These are phyloP conservation scores for Neonectria punicea DNA, from an alignment of 2,329 filamentous ascomycete species.

Conservation along the genomic window DNA sequence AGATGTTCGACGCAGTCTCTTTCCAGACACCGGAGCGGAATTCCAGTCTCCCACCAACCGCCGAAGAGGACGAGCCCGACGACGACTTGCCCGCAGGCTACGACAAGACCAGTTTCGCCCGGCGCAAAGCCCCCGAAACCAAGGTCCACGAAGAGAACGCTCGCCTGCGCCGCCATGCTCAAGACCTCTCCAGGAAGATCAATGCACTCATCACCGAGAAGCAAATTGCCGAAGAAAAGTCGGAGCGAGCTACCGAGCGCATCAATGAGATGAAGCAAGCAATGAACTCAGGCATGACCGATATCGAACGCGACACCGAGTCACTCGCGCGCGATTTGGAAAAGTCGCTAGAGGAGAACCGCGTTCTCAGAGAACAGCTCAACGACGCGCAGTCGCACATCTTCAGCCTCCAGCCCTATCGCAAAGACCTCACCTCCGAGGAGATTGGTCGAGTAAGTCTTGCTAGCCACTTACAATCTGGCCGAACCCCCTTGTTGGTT, in stretches of 20 bases:
- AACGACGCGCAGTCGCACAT: constrained; percentile 53
- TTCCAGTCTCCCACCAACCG: constrained; percentile 17
- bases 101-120: constrained; percentile 23
- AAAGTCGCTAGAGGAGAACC: constrained; percentile 43
- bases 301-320: constrained; percentile 39
- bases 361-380: constrained; percentile 44
- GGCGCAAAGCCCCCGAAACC: constrained; percentile 16
- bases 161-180: constrained; percentile 33
- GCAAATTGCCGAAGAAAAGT: constrained; percentile 46
- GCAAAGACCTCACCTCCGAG: constrained; percentile 49
- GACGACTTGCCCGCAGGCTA: constrained; percentile 30
- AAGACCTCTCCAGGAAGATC: constrained; percentile 34
- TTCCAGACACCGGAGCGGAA: constrained; percentile 22
- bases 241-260: constrained; percentile 39
- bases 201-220: constrained; percentile 37
- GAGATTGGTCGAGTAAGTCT: constrained; percentile 49
- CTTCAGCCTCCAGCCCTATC: constrained; percentile 54
- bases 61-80: constrained; percentile 34
- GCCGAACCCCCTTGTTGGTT: background rate
- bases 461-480: background rate
- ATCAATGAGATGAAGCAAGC: constrained; percentile 39
- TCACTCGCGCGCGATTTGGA: constrained; percentile 33
- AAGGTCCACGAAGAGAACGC: constrained; percentile 29
- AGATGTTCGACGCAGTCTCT: constrained; percentile 27
- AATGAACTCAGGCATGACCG: constrained; percentile 37